Base-by-base conservation (phyloP, 2,329 filamentous ascomycete species). In the Apiospora pterosperma region DNA sequence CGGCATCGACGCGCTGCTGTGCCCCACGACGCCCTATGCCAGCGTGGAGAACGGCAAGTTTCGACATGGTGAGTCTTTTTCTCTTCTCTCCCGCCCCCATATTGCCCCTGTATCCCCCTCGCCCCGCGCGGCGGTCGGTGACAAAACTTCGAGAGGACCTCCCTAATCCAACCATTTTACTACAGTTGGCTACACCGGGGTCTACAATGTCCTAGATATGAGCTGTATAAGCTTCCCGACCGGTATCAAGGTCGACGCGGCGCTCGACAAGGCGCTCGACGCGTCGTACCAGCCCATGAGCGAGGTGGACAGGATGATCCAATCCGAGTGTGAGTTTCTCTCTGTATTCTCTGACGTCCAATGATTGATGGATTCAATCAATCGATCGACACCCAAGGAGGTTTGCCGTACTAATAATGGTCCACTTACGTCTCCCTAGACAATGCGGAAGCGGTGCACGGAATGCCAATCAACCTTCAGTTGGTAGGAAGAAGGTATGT, bases 1-100 rank as follows among this genome's bases (percentile, higher is more conserved):
- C 0, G 80, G 79, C 1, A 82, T 90, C 8, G 90, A 92, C 71
- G 87, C 87, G 1, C 81, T 92, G 10, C 73, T 92, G 1, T 86
- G 85, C 61, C 88, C 89, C 0, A 82, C 80, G 0, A 81, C 79
- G 36, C 79, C 82, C 0, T 84, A 79, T 61, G 77, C 76, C 44
- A 76, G 76, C 0, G 77, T 78, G 36, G 78, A 80, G 70, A 76
- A 80, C 58, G 80, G 80, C 5, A 73, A 74, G 1, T 81, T 82
- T 44, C 78, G 74, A 69, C 79, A 84, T 41, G 77, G 80, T 80
- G 58, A 70, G 78, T 71, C 12, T 3, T 5, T 1, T 31, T 4
- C 7, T 16, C 16, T 25, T 38, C 36, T 23, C n/a, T 21, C 16
- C 5, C 52, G 21, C 19, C 48, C 48, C 36, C 59, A 61, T 23